Percentiles rank a stretch among this genome's conserved stretches.
Evolutionary conservation across 2,329 filamentous ascomycete genomes (phyloP).

Genomic region (Exophiala sp.): DNA sequence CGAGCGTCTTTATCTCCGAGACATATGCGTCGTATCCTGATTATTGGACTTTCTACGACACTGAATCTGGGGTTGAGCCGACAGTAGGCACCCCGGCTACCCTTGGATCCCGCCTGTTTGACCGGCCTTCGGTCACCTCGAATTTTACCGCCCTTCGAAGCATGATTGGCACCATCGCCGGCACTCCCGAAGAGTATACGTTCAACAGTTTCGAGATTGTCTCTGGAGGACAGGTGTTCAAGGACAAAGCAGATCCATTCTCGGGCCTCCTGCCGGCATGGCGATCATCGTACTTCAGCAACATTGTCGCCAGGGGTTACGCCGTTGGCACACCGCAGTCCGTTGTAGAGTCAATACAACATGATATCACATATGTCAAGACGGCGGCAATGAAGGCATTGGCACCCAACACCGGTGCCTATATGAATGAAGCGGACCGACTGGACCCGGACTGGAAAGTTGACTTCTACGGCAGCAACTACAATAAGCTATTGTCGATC

Average conservation of each 20-base stretch:
- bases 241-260: slow-evolving; percentile 39
- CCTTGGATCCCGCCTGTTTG: slow-evolving; percentile 30
- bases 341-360: slow-evolving; percentile 23
- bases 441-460: slow-evolving; percentile 16
- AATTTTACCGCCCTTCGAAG: slow-evolving; percentile 24
- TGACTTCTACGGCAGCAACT: slow-evolving; percentile 18
- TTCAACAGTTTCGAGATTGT: slow-evolving; percentile 37
- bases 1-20: slow-evolving; percentile 30
- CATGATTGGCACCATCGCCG: slow-evolving; percentile 28
- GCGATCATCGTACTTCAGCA: slow-evolving; percentile 40
- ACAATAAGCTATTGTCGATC: slow-evolving; percentile 6
- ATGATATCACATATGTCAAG: slow-evolving; percentile 34
- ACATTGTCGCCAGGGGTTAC: slow-evolving; percentile 31
- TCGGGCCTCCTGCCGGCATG: slow-evolving; percentile 49
- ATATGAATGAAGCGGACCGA: slow-evolving; percentile 34
- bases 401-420: slow-evolving; percentile 34
- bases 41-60: slow-evolving; percentile 31
- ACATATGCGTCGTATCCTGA: slow-evolving; percentile 27
- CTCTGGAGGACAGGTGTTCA: slow-evolving; percentile 33
- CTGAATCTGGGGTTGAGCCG: slow-evolving; percentile 30
- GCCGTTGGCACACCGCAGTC: slow-evolving; percentile 20
- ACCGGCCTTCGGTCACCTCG: slow-evolving; percentile 24
- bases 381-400: slow-evolving; percentile 31
- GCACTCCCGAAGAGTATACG: slow-evolving; percentile 27
- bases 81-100: slow-evolving; percentile 25